Evolutionary conservation across 176 grass and related monocot genomes (phyloP).

Genomic region (Musa itinerans): DNA sequence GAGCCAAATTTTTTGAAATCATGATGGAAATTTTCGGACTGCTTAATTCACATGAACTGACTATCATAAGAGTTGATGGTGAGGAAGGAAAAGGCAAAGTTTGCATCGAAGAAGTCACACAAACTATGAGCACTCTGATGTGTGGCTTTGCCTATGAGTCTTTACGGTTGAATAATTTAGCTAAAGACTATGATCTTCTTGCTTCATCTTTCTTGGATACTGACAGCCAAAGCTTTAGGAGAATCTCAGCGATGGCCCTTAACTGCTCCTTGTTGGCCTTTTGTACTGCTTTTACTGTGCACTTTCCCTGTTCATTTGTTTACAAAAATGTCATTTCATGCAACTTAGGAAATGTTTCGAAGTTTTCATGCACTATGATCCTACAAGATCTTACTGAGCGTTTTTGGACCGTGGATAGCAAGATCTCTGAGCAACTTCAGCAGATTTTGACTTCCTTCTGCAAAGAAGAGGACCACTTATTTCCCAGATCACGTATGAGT

Average conservation of each 20-base stretch:
- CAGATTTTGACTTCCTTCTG: slow-evolving; percentile 34
- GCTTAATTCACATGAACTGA: slow-evolving; percentile 25
- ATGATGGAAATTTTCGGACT: slow-evolving; percentile 45
- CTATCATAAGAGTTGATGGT: background rate
- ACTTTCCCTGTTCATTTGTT: slow-evolving; percentile 30
- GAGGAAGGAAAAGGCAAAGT: slow-evolving; percentile 18
- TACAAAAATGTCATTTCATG: slow-evolving; percentile 10
- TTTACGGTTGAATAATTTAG: slow-evolving; percentile 44
- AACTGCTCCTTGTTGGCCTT: slow-evolving; percentile 67
- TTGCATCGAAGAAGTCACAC: slow-evolving; percentile 14
- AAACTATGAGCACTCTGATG: slow-evolving; percentile 25
- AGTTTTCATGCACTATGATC: slow-evolving; percentile 35
- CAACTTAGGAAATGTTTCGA: slow-evolving; percentile 11
- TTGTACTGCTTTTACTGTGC: slow-evolving; percentile 47
- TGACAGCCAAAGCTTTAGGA: slow-evolving; percentile 39
- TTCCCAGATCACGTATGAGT: slow-evolving; percentile 24
- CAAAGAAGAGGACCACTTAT: slow-evolving; percentile 26
- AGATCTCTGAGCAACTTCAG: slow-evolving; percentile 26
- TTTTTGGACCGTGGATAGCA: slow-evolving; percentile 30
- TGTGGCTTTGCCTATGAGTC: slow-evolving; percentile 48
- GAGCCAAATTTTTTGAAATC: slow-evolving; percentile 48
- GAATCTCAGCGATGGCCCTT: slow-evolving; percentile 53
- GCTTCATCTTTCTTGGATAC: slow-evolving; percentile 63
- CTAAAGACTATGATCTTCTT: slow-evolving; percentile 72
- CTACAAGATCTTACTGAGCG: slow-evolving; percentile 56